Evolutionary conservation across 352 stramenopile species (phyloP), one percentile per base, ranked within the genome.

Genomic region (Phytophthora nicotianae): DNA sequence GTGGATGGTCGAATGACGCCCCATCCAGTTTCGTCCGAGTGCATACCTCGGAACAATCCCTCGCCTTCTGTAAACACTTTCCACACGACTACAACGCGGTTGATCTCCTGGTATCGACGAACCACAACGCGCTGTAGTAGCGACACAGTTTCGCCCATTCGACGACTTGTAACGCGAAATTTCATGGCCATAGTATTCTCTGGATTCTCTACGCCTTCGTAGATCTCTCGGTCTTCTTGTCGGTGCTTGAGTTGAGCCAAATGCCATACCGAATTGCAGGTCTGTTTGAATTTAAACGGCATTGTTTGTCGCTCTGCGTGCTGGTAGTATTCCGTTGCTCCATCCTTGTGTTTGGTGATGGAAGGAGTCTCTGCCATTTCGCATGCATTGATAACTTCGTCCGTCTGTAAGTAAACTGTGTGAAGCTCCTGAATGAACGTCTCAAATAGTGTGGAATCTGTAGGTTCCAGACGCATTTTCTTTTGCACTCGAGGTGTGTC

Each of bases 31-130:
- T 77, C 55, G 21, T 77, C 64, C 0, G 68, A 72, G 26, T 72
- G 52, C 52, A 79, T 60, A 0, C 71, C 68, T 13, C 38, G 51
- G 26, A 68, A 72, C 0, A 68, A 1, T 0, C 68, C 71, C 40
- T 77, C 71, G 0, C 59, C 71, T 47, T 91, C 72, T 21, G 83
- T 75, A 50, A 86, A 74, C 17, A 81, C 51, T 20, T 70, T 77
- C 80, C 80, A 91, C 23, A 88, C 75, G n/a, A 88, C 57, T 23
- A 91, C 75, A 2, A 86, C 60, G 33, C 80, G 76, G 38, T 82
- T 65, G 5, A 47, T 13, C 38, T 90, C 74, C 2, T 79, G 58
- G 50, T 79, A 89, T 10, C 71, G 67, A 9, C 79, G 75, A 4
- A 79, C 47, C n/a, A 88, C 71, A 19, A 68, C 27, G 4, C 57